phyloP scores from a whole-genome alignment of 2,329 filamentous ascomycete genomes.

The Aspergillus sclerotialis region DNA sequence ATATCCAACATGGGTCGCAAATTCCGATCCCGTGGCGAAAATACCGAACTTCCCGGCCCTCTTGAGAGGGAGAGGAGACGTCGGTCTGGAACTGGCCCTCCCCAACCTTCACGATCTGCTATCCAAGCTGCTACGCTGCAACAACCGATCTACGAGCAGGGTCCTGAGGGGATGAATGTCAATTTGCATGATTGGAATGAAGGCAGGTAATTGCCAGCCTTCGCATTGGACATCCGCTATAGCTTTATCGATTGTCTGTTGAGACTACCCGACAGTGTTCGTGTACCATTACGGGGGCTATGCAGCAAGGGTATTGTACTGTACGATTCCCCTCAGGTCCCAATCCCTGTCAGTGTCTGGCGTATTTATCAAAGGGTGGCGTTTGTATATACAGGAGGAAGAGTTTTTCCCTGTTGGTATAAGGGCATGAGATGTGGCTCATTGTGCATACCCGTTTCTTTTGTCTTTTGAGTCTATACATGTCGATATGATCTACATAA shows the following conservation, averaged over 20 bases:
- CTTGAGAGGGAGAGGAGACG: constrained; percentile 54
- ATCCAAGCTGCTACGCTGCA: constrained; percentile 29
- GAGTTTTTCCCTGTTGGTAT: no score
- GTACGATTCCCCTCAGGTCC: no score
- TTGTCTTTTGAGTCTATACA: constrained; percentile 12
- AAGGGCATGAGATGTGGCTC: not conserved
- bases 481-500: constrained; percentile 19
- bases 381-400: no score
- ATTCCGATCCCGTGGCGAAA: constrained; percentile 46
- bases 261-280: not conserved
- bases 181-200: constrained; percentile 34
- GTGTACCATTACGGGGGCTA: no score
- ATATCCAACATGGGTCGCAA: constrained; percentile 55
- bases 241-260: not conserved
- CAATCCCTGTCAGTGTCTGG: no score
- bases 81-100: constrained; percentile 55
- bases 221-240: no score
- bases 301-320: no score
- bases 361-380: no score
- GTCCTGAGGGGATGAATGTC: constrained; percentile 21
- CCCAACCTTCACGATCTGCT: constrained; percentile 31
- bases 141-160: constrained; percentile 24
- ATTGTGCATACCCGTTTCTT: constrained; percentile 6
- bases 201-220: constrained; percentile 14
- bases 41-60: constrained; percentile 35